Percentiles rank a stretch among this genome's conserved stretches.
Evolutionary conservation across 2,329 filamentous ascomycete genomes (phyloP).

Genomic region (Botrytis hyacinthi): DNA sequence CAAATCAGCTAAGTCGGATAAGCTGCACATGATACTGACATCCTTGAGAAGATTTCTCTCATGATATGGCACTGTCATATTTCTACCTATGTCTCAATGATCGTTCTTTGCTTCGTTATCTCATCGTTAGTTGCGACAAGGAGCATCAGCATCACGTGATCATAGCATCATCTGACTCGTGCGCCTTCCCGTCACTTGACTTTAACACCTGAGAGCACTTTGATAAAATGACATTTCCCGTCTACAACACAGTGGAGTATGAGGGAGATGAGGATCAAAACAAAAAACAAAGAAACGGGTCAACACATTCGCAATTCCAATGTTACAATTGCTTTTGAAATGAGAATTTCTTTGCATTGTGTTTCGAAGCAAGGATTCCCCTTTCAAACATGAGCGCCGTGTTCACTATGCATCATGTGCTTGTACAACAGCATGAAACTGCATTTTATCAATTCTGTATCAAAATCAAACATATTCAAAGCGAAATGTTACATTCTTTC

Average conservation of each 20-base stretch:
- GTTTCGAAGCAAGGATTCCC: constrained; percentile 14
- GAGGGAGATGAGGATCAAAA: background rate
- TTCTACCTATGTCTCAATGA: no score
- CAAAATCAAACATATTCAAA: background rate
- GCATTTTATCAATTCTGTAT: background rate
- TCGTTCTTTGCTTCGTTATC: background rate
- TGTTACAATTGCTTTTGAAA: constrained; percentile 1
- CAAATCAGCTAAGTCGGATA: background rate
- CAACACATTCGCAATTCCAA: background rate
- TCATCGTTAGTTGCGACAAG: background rate
- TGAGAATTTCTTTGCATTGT: constrained; percentile 12
- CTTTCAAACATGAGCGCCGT: constrained; percentile 2
- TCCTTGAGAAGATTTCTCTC: background rate
- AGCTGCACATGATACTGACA: background rate
- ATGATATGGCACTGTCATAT: background rate
- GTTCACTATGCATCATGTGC: constrained; percentile 18
- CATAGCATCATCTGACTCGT: background rate
- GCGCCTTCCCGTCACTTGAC: background rate
- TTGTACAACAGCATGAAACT: constrained; percentile 9
- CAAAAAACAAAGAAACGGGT: background rate
- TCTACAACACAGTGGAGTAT: background rate
- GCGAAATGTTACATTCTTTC: background rate
- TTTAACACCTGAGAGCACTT: background rate
- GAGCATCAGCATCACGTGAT: background rate
- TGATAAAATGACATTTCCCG: background rate